Conservation (phyloP, 2,329 filamentous ascomycete genomes). For the Phialophora chinensis region DNA sequence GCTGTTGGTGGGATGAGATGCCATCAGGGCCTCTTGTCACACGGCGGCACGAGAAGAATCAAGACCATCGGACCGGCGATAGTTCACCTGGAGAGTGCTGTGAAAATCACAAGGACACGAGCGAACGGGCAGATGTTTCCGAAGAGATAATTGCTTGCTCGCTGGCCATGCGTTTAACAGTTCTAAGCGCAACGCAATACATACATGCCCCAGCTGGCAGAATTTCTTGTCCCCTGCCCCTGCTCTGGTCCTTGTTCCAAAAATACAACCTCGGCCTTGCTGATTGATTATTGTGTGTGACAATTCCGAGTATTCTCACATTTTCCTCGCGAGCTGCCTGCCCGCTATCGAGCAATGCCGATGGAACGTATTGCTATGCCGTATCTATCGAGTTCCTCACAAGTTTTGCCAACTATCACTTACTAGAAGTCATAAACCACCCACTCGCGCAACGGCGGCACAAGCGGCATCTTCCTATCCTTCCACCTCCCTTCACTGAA, state of each 20-base stretch:
- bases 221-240: background rate
- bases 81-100: background rate
- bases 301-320: background rate
- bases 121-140: background rate
- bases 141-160: background rate
- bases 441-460: constrained; percentile 80
- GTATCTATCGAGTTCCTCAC: background rate
- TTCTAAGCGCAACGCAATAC: background rate
- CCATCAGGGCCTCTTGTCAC: background rate
- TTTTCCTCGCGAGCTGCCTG: background rate
- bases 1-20: background rate
- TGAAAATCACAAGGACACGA: background rate
- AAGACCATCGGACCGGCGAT: background rate
- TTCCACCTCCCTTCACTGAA: constrained; percentile 70
- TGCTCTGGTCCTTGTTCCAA: background rate
- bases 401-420: background rate
- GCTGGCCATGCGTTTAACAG: background rate
- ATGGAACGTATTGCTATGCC: background rate
- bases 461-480: constrained; percentile 71
- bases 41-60: background rate
- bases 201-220: background rate
- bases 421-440: constrained; percentile 71
- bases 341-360: background rate
- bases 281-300: background rate
- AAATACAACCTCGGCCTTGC: background rate